Base-by-base conservation (phyloP, 129 eudicot species). In the Kitagawia praeruptora region DNA sequence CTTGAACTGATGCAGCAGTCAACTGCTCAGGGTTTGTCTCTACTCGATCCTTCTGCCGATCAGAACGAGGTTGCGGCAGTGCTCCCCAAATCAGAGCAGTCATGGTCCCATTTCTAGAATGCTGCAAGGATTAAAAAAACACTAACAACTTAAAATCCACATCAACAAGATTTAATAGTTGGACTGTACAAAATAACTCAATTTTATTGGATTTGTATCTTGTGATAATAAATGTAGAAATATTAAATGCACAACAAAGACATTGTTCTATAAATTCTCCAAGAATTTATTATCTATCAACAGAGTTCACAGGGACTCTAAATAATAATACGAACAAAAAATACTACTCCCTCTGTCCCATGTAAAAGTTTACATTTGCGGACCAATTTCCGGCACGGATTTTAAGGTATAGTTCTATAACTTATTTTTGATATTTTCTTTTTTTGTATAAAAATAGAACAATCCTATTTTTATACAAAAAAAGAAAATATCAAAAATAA, bases 21-120 rank as follows among this genome's bases (percentile, higher is more conserved):
- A 96, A 83, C 87, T 96, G 99, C 81, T 96, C 99, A 46, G 99
- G 99, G 80, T 96, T 96, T 34, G 98, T 96, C 96, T 96, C 99
- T 53, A 96, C 99, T 67, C 99, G 92, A 75, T 96, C 99, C 84
- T 96, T 96, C 82, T 82, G 86, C 76, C 99, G 86, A 89, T 96
- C 99, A 78, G 87, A 89, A 25, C 99, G 89, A 34, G 99, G 96
- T 80, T 96, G 99, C 25, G 99, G 99, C 75, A 93, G 80, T 56
- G 98, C 99, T 80, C 92, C 99, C 99, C 99, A 96, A 48, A 96
- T 96, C 76, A 92, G 76, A 23, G 99, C 99, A 75, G 90, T 90
- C 64, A 83, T 85, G 54, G 79, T 86, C 77, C 99, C 98, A 74
- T 86, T 78, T 84, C 83, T 91, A 3, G 95, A 87, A 42, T 89